These are phyloP conservation scores for Creolimax fragrantissima DNA, from an alignment of 78 protist species.

Conservation along the genomic window DNA sequence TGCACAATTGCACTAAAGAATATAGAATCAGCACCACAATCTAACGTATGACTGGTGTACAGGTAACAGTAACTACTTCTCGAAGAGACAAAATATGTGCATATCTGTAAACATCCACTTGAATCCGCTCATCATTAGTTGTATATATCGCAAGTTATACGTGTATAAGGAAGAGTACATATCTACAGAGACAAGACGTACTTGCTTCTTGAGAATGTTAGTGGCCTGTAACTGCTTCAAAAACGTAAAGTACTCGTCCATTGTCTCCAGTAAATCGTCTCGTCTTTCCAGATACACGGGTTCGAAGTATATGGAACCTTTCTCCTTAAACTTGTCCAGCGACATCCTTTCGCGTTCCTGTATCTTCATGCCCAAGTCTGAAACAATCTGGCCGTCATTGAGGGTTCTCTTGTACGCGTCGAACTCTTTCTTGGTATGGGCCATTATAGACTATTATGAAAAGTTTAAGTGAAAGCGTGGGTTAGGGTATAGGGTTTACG, in stretches of 20 bases:
- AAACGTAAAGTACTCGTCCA: neutral
- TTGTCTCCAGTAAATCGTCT: neutral
- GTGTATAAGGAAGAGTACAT: too few species aligned
- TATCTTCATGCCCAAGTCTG: neutral
- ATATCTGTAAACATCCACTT: too few species aligned
- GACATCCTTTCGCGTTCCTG: neutral
- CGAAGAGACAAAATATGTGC: too few species aligned
- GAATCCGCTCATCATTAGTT: too few species aligned
- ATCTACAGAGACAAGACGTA: too few species aligned
- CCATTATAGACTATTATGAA: neutral
- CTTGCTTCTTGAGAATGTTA: neutral
- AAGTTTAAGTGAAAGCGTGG: too few species aligned
- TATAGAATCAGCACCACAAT: too few species aligned
- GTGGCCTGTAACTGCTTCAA: neutral
- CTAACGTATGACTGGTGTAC: too few species aligned
- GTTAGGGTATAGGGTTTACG: too few species aligned
- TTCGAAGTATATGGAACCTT: neutral
- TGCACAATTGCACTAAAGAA: too few species aligned
- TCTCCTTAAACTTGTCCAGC: neutral
- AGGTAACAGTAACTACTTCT: too few species aligned
- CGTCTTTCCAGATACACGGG: neutral
- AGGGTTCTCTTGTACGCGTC: neutral
- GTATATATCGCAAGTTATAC: too few species aligned
- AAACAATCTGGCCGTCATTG: neutral
- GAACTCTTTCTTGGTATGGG: neutral